Base-by-base conservation (phyloP, 495 filamentous ascomycete genomes). In the Penicillium pancosmium region DNA sequence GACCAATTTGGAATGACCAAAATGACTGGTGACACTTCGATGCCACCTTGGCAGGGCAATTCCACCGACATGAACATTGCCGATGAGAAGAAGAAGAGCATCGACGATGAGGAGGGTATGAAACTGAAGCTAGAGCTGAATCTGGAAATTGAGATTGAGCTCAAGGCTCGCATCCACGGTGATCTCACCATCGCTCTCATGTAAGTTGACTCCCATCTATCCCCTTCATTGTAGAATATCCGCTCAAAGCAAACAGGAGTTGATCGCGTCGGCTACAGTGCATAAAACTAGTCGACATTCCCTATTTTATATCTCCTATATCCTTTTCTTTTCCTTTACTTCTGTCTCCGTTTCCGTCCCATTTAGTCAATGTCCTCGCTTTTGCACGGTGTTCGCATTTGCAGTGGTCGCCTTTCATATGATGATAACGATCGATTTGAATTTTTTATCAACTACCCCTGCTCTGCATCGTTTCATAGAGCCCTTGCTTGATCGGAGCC, bases 91-190 rank as follows among this genome's bases (percentile, higher is more conserved):
- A 61, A 67, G 56, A 72, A 72, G 58, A 60, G 53, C 11, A 62
- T 73, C 18, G 65, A 72, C 31, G 75, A 80, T n/a, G 67, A 80
- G 52, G 77, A 80, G 12, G 78, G 78, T 58, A 80, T 97, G 64
- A 84, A 85, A 68, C 63, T 97, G 78, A 78, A 91, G 63, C 71
- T 97, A 50, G 91, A 96, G 63, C 70, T 96, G 56, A 95, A 96
- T 72, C 73, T 97, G 46, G 92, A 97, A 63, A 84, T 96, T 56
- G 89, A 95, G 77, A 84, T 96, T 13, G 86, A 92, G 71, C 75
- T 97, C 3, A 95, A 95, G 82, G 92, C 92, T 33, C 89, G 86
- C 66, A 94, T 97, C 65, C 89, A 93, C 58, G 91, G 92, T 68
- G 92, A 96, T 74, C 75, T 96, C 68, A 94, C 91, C 50, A 64